Conservation (phyloP, 129 eudicot species). For the Artemisia tridentata region DNA sequence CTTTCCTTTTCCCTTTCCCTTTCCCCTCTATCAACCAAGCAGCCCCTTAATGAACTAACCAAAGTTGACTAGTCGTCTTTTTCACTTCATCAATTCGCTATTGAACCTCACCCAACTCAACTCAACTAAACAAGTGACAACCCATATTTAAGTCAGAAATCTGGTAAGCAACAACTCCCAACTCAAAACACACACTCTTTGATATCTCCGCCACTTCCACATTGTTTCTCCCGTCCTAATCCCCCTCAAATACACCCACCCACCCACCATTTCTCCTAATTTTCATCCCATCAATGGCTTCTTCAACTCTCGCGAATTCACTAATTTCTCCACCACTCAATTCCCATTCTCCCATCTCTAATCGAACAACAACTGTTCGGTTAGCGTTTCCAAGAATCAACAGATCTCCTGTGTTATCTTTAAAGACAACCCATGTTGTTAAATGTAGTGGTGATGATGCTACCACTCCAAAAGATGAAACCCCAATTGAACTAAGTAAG, state of each 20-base stretch:
- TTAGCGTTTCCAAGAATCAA: slow-evolving; percentile 29
- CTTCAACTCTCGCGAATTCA: slow-evolving; percentile 60
- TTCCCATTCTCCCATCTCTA: slow-evolving; percentile 30
- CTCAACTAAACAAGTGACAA: no score
- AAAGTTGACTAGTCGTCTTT: no score
- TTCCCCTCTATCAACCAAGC: no score
- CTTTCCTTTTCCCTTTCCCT: no score
- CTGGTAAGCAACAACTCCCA: slow-evolving; percentile 14
- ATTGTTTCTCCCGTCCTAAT: not conserved
- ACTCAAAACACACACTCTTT: no score
- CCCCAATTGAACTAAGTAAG: not conserved
- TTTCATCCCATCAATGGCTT: slow-evolving; percentile 55
- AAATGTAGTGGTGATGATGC: not conserved
- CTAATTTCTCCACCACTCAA: slow-evolving; percentile 41
- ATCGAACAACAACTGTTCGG: slow-evolving; percentile 32
- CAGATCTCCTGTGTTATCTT: slow-evolving; percentile 50
- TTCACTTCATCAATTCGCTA: no score
- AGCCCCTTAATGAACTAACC: no score
- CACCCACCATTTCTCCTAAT: not conserved
- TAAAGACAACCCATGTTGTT: slow-evolving; percentile 15
- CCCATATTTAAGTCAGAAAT: no score
- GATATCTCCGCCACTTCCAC: slow-evolving; percentile 6
- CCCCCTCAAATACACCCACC: slow-evolving; percentile 27
- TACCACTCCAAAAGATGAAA: not conserved
- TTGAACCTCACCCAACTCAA: no score